Conservation (phyloP, 2,329 filamentous ascomycete species). For the Sphaerulina musiva region DNA sequence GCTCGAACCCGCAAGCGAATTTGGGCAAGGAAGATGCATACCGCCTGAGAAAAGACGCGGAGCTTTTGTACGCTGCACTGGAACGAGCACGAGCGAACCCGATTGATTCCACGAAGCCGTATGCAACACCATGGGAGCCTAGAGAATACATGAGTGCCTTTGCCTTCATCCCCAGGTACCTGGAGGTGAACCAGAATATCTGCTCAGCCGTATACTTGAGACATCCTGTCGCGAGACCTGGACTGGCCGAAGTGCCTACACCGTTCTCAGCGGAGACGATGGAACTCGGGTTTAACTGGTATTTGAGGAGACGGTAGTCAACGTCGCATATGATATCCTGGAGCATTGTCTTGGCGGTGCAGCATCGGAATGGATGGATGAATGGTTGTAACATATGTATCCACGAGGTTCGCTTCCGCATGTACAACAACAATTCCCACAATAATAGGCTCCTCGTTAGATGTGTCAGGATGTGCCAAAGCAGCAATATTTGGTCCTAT, state of each 20-base stretch:
- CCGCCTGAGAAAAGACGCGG: constrained; percentile 51
- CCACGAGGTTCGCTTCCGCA: background rate
- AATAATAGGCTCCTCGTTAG: too few relatives aligned
- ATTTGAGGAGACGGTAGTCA: constrained; percentile 69
- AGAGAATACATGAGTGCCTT: constrained; percentile 84
- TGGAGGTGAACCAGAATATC: constrained; percentile 96
- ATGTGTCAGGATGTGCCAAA: too few relatives aligned
- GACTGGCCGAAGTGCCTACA: constrained; percentile 66
- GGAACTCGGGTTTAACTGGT: constrained; percentile 90
- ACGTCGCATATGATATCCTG: background rate
- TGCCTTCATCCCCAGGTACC: constrained; percentile 87
- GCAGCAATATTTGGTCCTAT: too few relatives aligned
- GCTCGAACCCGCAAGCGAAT: constrained; percentile 26
- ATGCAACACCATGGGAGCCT: constrained; percentile 84
- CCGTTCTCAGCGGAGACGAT: constrained; percentile 66
- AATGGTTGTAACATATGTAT: constrained; percentile 3
- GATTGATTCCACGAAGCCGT: constrained; percentile 69
- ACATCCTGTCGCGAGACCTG: constrained; percentile 83
- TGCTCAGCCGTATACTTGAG: constrained; percentile 92
- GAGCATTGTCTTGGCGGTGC: constrained; percentile 8
- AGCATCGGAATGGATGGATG: background rate
- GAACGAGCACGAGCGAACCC: constrained; percentile 66
- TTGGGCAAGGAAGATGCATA: constrained; percentile 42
- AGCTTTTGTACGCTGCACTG: constrained; percentile 52
- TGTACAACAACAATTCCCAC: background rate